Percentiles rank a stretch among this genome's conserved stretches.
Evolutionary conservation across 2,329 filamentous ascomycete genomes (phyloP).

Genomic region (Pseudogymnoascus destructans): DNA sequence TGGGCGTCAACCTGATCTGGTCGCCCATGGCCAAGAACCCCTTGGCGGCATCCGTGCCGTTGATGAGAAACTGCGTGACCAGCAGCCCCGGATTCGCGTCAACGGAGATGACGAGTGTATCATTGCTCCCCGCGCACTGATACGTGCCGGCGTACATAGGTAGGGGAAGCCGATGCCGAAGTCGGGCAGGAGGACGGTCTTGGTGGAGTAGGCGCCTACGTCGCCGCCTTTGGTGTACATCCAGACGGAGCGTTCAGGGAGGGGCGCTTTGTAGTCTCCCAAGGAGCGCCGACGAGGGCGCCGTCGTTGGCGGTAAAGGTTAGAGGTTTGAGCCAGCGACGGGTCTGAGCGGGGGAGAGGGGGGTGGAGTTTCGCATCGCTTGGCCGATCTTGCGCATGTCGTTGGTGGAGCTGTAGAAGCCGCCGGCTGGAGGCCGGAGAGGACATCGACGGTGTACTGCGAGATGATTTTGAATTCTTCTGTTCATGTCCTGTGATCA

Average conservation of each 20-base stretch:
- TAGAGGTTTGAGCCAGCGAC: constrained; percentile 21
- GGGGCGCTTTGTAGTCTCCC: constrained; percentile 18
- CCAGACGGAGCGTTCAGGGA: constrained; percentile 21
- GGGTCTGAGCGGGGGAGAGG: constrained; percentile 17
- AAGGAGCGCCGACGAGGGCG: constrained; percentile 20
- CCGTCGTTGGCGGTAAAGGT: constrained; percentile 16
- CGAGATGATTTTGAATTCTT: constrained; percentile 40
- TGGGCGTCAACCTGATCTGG: constrained; percentile 14
- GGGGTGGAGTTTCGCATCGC: constrained; percentile 18
- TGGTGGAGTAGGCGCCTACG: constrained; percentile 28
- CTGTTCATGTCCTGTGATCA: constrained; percentile 41
- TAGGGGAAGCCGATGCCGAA: constrained; percentile 31
- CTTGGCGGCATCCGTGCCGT: constrained; percentile 23
- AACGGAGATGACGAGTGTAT: constrained; percentile 20
- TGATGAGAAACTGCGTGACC: constrained; percentile 24
- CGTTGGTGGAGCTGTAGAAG: constrained; percentile 27
- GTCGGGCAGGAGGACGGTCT: constrained; percentile 32
- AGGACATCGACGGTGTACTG: constrained; percentile 16
- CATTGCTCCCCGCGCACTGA: constrained; percentile 17
- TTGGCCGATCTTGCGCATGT: constrained; percentile 20
- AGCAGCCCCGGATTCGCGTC: constrained; percentile 20
- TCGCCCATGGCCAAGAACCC: background rate
- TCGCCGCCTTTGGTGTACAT: constrained; percentile 33
- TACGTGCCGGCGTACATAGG: constrained; percentile 22
- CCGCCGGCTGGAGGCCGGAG: constrained; percentile 25